These are phyloP conservation scores for Alternaria triticina DNA, from an alignment of 2,329 filamentous ascomycete genomes.

Conservation along the genomic window DNA sequence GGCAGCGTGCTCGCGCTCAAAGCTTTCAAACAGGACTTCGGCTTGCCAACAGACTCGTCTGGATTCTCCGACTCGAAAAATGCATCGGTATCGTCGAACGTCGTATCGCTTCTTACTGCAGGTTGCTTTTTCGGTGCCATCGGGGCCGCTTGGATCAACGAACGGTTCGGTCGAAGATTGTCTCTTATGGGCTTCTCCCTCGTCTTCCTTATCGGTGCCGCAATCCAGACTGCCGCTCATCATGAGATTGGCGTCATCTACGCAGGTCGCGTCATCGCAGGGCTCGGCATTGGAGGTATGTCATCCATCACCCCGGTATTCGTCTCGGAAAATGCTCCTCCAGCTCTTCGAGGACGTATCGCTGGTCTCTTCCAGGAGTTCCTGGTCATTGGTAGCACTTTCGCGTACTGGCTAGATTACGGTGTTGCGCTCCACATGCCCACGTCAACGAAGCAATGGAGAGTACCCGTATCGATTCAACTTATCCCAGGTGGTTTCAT, in stretches of 20 bases:
- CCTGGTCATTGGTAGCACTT: slow-evolving; percentile 54
- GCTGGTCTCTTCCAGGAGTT: slow-evolving; percentile 58
- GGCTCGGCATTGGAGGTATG: slow-evolving; percentile 59
- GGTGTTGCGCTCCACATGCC: slow-evolving; percentile 53
- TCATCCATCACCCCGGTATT: slow-evolving; percentile 62
- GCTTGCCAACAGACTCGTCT: slow-evolving; percentile 10
- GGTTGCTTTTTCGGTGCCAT: slow-evolving; percentile 16
- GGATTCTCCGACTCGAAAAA: slow-evolving; percentile 11
- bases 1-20: slow-evolving; percentile 13
- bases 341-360: slow-evolving; percentile 64
- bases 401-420: slow-evolving; percentile 51
- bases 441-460: slow-evolving; percentile 53
- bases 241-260: slow-evolving; percentile 13
- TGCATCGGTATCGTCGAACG: slow-evolving; percentile 8
- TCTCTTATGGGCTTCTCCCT: slow-evolving; percentile 11
- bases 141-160: slow-evolving; percentile 11
- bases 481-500: slow-evolving; percentile 70
- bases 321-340: slow-evolving; percentile 57
- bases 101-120: slow-evolving; percentile 11
- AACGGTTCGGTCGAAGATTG: slow-evolving; percentile 9
- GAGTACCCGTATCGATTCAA: slow-evolving; percentile 66
- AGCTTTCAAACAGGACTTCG: slow-evolving; percentile 12
- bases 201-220: slow-evolving; percentile 11
- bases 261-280: slow-evolving; percentile 56
- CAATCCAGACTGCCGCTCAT: slow-evolving; percentile 11